Percentiles rank a stretch among this genome's conserved stretches.
Evolutionary conservation across 495 filamentous ascomycete species (phyloP).

Genomic region (Cercophora sp.): DNA sequence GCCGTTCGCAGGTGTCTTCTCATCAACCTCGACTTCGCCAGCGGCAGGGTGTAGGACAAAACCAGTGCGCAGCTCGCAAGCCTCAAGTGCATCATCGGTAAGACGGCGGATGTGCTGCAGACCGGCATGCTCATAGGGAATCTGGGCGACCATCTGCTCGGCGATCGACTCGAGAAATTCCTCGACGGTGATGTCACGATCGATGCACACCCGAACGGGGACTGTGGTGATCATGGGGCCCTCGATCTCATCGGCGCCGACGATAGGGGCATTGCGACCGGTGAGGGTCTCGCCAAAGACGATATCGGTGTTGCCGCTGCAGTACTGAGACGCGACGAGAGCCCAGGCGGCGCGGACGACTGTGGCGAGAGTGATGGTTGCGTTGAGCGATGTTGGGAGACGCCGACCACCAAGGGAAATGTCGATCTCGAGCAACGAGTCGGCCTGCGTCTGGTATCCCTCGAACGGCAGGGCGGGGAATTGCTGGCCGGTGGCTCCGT

Average conservation of each 20-base stretch:
- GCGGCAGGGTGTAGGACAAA: slow-evolving; percentile 44
- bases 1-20: slow-evolving; percentile 43
- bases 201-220: slow-evolving; percentile 52
- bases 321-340: slow-evolving; percentile 50
- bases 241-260: slow-evolving; percentile 48
- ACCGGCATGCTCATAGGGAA: slow-evolving; percentile 63
- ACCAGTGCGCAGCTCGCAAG: slow-evolving; percentile 55
- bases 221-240: slow-evolving; percentile 64
- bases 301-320: slow-evolving; percentile 48
- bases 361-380: slow-evolving; percentile 51
- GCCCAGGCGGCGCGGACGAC: slow-evolving; percentile 63
- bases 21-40: slow-evolving; percentile 25
- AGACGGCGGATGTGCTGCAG: slow-evolving; percentile 64
- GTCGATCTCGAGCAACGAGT: slow-evolving; percentile 49
- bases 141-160: slow-evolving; percentile 46
- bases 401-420: slow-evolving; percentile 37
- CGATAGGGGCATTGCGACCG: slow-evolving; percentile 50
- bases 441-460: slow-evolving; percentile 52
- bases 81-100: slow-evolving; percentile 56
- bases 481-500: slow-evolving; percentile 50
- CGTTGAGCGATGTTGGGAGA: not conserved
- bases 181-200: slow-evolving; percentile 21
- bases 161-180: slow-evolving; percentile 52
- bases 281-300: slow-evolving; percentile 55
- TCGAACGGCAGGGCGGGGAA: slow-evolving; percentile 55